Base-by-base conservation (phyloP, 495 filamentous ascomycete genomes). In the Platismatia glauca region DNA sequence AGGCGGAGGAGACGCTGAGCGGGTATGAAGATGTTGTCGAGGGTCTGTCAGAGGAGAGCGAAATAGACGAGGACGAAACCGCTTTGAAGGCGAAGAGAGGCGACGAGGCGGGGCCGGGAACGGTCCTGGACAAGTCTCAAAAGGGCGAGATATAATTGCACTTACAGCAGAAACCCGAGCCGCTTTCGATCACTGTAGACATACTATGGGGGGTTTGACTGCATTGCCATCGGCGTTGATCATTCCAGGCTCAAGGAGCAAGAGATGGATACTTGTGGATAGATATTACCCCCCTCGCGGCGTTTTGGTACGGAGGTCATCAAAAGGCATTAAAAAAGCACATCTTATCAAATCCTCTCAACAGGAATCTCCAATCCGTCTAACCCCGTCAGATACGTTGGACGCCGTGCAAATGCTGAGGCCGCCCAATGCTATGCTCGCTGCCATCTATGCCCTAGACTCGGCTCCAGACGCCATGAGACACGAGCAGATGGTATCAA, bases 1-100 rank as follows among this genome's bases (percentile, higher is more conserved):
- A 7, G 71, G 71, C 24, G 57, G 72, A 34, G 68, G 67, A 55
- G 55, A 66, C 50, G 57, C 31, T 33, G 37, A 60, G 39, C 16
- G 59, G 50, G 4, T 66, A 53, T 15, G 66, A 65, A 1, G 66
- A 64, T 15, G 15, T 69, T 7, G n/a, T 62, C 8, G 56, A 58
- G 4, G 64, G 52, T 0, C 44, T 65, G 37, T 50, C 58, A 20
- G 64, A 68, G 37, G 67, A 69, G 29, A 52, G 56, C 16, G 61
- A 58, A 3, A 61, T 52, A 16, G 64, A 50, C 8, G 64, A 62
- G 22, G 67, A 55, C 7, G 67, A 64, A 31, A 58, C 53, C 20
- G 62, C 50, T 29, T 31, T 59, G 24, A 62, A 65, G 37, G 22
- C 7, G 33, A 68, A 52, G 33, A 60, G 33, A 46, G 44, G 35